Base-by-base conservation (phyloP, 441 rosid genomes). In the Gossypium gossypioides region DNA sequence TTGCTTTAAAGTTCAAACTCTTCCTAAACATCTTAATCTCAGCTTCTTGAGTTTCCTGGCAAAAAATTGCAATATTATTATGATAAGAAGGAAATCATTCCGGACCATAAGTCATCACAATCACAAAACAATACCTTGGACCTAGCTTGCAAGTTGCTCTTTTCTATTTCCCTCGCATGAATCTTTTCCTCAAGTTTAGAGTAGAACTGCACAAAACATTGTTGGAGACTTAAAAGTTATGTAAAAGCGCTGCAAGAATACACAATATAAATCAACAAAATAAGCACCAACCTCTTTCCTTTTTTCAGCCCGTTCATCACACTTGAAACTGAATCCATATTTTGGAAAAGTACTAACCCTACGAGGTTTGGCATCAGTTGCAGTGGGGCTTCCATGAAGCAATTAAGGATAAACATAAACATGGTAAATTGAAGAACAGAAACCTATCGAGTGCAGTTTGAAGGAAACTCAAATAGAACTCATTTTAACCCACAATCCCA, bases 231-330 rank as follows among this genome's bases (percentile, higher is more conserved):
- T 42, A 54, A 16, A 13, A 55, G 51, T 9, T 42, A 44, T 51
- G 1, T 22, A 62, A 32, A 50, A 18, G 56, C 44, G 16, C 58
- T 27, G 60, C 22, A 52, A 62, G 77, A 46, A 44, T 12, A 52
- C 72, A 79, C 8, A 75, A 67, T 51, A 12, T 74, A 16, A 21
- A 54, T 52, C 3, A 15, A 66, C 19, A 68, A 37, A 19, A 66
- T 44, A 24, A 68, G 25, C 46, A 51, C 87, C 21, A 74, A 95
- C 99, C 98, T 95, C 99, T 84, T 69, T 92, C 76, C 99, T 87
- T 87, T 88, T 95, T 76, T 95, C 99, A 79, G 99, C 99, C 56
- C 99, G 90, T 81, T 91, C 93, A 78, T 88, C 92, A 79, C 99
- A 95, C 85, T 78, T 90, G 75, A 95, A 95, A 80, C 96, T 91